Evolutionary conservation across 805 yeast genomes (phyloP).

Genomic region (Candida boleticola): DNA sequence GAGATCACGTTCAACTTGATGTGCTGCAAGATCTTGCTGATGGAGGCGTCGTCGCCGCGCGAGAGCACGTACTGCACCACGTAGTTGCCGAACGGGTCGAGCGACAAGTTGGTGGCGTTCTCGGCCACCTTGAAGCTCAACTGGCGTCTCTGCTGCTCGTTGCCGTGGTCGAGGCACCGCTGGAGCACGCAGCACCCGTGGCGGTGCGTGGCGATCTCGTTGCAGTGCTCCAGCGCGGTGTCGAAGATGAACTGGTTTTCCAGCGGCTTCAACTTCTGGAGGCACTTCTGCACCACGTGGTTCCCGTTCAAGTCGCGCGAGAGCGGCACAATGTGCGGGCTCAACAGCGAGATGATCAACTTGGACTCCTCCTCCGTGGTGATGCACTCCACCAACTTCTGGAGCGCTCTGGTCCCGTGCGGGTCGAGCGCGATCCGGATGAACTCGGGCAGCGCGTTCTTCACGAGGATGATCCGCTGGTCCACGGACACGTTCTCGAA

Average conservation of each 20-base stretch:
- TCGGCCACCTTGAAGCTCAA: constrained; percentile 67
- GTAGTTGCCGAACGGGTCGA: constrained; percentile 96
- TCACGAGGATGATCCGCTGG: constrained; percentile 68
- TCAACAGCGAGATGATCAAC: constrained; percentile 57
- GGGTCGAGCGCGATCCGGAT: constrained; percentile 84
- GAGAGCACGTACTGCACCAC: constrained; percentile 89
- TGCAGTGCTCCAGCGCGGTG: constrained; percentile 70
- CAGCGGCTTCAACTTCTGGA: constrained; percentile 64
- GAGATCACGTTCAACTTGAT: constrained; percentile 37
- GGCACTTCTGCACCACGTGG: constrained; percentile 92
- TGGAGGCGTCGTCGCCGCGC: constrained; percentile 40
- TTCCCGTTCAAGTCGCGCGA: constrained; percentile 93
- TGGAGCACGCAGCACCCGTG: constrained; percentile 98
- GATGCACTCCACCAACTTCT: constrained; percentile 84
- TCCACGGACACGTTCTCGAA: constrained; percentile 70
- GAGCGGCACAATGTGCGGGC: constrained; percentile 71
- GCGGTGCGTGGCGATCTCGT: constrained; percentile 87
- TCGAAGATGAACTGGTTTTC: constrained; percentile 88
- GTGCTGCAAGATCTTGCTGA: constrained; percentile 32
- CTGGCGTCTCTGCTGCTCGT: constrained; percentile 61
- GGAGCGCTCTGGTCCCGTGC: constrained; percentile 95
- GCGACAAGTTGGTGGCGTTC: constrained; percentile 65
- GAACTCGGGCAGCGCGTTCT: constrained; percentile 69
- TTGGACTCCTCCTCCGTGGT: constrained; percentile 67
- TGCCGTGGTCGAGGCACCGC: constrained; percentile 90